These are phyloP conservation scores for Ogataea glucozyma DNA, from an alignment of 805 yeast species.

Conservation along the genomic window DNA sequence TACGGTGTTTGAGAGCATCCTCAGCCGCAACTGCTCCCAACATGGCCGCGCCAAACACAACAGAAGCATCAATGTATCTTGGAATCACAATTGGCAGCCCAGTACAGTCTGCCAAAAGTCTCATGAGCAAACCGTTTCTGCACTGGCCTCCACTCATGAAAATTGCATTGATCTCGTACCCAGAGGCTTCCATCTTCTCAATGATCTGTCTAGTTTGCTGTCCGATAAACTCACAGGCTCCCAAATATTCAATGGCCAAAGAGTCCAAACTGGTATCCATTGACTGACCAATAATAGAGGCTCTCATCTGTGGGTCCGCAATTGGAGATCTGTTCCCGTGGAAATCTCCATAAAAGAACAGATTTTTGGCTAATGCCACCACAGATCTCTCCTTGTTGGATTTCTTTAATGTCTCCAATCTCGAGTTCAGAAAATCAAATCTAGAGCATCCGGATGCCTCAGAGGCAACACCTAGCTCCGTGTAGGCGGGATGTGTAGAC, in stretches of 20 bases:
- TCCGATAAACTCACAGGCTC: slow-evolving; percentile 96
- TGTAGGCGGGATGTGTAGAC: slow-evolving; percentile 84
- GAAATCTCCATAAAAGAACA: slow-evolving; percentile 93
- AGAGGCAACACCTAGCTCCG: slow-evolving; percentile 66
- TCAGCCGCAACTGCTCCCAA: slow-evolving; percentile 93
- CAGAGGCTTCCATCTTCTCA: slow-evolving; percentile 76
- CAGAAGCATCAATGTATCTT: slow-evolving; percentile 93
- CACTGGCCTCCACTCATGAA: slow-evolving; percentile 98
- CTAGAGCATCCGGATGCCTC: slow-evolving; percentile 69
- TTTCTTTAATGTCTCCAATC: slow-evolving; percentile 63
- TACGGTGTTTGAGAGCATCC: slow-evolving; percentile 44
- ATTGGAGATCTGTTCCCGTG: slow-evolving; percentile 98
- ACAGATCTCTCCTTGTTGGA: slow-evolving; percentile 66
- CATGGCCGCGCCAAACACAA: slow-evolving; percentile 93
- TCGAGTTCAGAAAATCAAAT: slow-evolving; percentile 80
- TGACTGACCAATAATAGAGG: slow-evolving; percentile 86
- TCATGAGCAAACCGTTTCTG: slow-evolving; percentile 84
- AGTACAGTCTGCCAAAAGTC: slow-evolving; percentile 89
- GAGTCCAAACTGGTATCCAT: slow-evolving; percentile 88
- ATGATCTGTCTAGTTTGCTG: slow-evolving; percentile 96
- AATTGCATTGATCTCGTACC: slow-evolving; percentile 73
- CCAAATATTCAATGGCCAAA: slow-evolving; percentile 82
- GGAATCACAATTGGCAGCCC: slow-evolving; percentile 92
- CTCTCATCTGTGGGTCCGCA: slow-evolving; percentile 92
- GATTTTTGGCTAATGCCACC: slow-evolving; percentile 76